Evolutionary conservation across 768 basidiomycete genomes (phyloP).

Genomic region (Tricholoma sp.): DNA sequence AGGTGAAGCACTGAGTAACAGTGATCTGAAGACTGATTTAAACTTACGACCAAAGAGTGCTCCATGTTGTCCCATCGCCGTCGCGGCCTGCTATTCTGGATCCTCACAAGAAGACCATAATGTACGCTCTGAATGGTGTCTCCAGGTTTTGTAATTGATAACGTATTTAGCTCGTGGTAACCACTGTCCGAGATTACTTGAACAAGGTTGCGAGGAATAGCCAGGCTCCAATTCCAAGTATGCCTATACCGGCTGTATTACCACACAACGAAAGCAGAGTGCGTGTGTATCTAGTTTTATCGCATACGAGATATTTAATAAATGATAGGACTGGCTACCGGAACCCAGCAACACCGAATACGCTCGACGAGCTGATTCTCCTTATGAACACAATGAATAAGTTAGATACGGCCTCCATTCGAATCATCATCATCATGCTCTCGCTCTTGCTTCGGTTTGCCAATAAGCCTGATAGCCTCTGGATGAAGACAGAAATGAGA

Average conservation of each 20-base stretch:
- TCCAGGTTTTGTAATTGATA: neutral
- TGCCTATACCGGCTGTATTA: conserved; percentile 24
- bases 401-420: neutral
- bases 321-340: conserved; percentile 28
- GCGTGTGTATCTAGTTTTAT: conserved; percentile 1
- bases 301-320: neutral
- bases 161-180: conserved; percentile 50
- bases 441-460: conserved; percentile 14
- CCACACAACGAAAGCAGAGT: conserved; percentile 25
- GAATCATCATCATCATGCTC: conserved; percentile 9
- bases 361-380: conserved; percentile 32
- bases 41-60: conserved; percentile 48
- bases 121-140: conserved; percentile 33
- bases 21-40: neutral
- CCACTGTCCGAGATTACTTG: conserved; percentile 64
- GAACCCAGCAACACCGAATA: conserved; percentile 23
- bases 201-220: conserved; percentile 47
- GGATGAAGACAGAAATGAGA: conserved; percentile 5
- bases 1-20: conserved; percentile 36
- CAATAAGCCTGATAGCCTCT: conserved; percentile 55
- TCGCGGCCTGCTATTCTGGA: conserved; percentile 77
- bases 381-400: conserved; percentile 33
- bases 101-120: conserved; percentile 77
- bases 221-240: conserved; percentile 25
- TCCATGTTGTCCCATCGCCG: conserved; percentile 76